These are phyloP conservation scores for Aristolochia californica DNA, from an alignment of 164 flowering plant species.

Conservation along the genomic window DNA sequence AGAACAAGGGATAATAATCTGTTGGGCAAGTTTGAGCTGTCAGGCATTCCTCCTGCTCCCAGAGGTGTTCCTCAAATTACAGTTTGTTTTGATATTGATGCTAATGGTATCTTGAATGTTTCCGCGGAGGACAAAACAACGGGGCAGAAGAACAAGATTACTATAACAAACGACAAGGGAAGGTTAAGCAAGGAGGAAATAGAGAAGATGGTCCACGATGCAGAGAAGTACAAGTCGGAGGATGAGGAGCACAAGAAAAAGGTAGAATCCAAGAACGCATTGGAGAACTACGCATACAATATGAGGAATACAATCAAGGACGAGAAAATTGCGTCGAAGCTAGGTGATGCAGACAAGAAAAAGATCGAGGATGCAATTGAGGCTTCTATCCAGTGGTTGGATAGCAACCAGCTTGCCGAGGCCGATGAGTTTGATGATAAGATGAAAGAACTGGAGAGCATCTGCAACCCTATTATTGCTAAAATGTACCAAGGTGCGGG, in stretches of 20 bases:
- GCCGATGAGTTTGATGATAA: conserved; percentile 24
- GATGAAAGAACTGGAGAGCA: conserved; percentile 24
- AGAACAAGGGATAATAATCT: conserved; percentile 23
- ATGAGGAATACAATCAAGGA: conserved; percentile 34
- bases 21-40: conserved; percentile 22
- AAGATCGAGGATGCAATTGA: conserved; percentile 30
- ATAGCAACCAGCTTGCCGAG: conserved; percentile 35
- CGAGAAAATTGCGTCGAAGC: conserved; percentile 25
- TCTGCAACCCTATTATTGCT: conserved; percentile 32
- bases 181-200: conserved; percentile 25
- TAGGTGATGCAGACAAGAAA: conserved; percentile 27
- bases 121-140: conserved; percentile 39
- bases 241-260: conserved; percentile 37
- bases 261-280: conserved; percentile 28
- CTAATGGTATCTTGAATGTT: conserved; percentile 27
- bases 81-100: conserved; percentile 27
- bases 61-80: conserved; percentile 36
- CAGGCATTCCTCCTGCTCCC: conserved; percentile 35
- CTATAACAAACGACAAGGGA: conserved; percentile 35
- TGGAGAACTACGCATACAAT: conserved; percentile 28
- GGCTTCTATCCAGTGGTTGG: conserved; percentile 28
- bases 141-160: conserved; percentile 34
- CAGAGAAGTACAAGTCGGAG: conserved; percentile 31
- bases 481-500: conserved; percentile 33
- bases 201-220: conserved; percentile 34